phyloP scores from a whole-genome alignment of 257 asterid genomes.

The Ilex asprella region DNA sequence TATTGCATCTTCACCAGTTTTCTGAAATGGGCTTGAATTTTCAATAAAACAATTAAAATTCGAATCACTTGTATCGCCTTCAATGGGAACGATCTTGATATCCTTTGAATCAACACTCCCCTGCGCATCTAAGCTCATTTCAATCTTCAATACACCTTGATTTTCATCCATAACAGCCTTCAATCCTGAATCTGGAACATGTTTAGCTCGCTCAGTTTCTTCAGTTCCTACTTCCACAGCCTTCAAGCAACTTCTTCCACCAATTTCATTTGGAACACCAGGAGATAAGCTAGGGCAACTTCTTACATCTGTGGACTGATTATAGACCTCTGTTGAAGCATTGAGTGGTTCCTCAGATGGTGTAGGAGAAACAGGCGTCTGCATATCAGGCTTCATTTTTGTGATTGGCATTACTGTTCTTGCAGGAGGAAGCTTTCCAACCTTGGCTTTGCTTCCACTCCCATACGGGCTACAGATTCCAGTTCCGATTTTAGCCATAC shows the following conservation, averaged over 20 bases:
- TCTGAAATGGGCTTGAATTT: slow-evolving; percentile 1
- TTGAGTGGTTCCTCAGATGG: slow-evolving; percentile 23
- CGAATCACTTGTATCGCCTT: slow-evolving; percentile 12
- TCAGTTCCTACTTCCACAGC: slow-evolving; percentile 23
- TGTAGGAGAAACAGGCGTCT: slow-evolving; percentile 23
- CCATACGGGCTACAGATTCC: slow-evolving; percentile 35
- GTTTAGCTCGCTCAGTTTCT: slow-evolving; percentile 19
- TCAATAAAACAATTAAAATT: slow-evolving; percentile 9
- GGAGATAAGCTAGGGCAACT: slow-evolving; percentile 27
- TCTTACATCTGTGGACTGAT: slow-evolving; percentile 14
- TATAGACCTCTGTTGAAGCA: slow-evolving; percentile 15
- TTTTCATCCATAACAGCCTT: slow-evolving; percentile 9
- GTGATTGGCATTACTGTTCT: slow-evolving; percentile 18
- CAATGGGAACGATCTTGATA: slow-evolving; percentile 16
- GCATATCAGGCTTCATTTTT: slow-evolving; percentile 23
- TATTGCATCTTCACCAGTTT: slow-evolving; percentile 11
- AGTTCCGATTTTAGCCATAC: slow-evolving; percentile 36
- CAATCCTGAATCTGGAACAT: slow-evolving; percentile 18
- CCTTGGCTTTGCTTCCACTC: slow-evolving; percentile 49
- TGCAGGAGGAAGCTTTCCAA: slow-evolving; percentile 34
- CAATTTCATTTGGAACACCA: slow-evolving; percentile 21
- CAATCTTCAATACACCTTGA: slow-evolving; percentile 8
- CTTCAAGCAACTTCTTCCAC: slow-evolving; percentile 23
- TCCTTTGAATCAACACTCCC: slow-evolving; percentile 9
- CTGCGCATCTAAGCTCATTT: background rate